Conservation (phyloP, 345 rosid species). For the Excoecaria agallocha region DNA sequence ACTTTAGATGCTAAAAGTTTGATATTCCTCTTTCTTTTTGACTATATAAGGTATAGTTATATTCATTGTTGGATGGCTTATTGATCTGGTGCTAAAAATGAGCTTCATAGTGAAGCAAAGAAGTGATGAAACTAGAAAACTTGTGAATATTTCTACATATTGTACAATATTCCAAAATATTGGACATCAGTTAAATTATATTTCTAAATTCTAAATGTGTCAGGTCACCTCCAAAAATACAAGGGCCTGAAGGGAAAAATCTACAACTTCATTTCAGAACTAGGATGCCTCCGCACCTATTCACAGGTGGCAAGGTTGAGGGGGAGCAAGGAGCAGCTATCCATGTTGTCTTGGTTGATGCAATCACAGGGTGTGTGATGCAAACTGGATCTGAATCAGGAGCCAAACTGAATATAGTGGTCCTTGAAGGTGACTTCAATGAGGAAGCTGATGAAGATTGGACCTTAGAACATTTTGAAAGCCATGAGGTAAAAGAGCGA, state of each 20-base stretch:
- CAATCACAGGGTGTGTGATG: constrained; percentile 54
- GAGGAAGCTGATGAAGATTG: constrained; percentile 65
- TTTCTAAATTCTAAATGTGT: constrained; percentile 7
- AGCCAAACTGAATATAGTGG: constrained; percentile 66
- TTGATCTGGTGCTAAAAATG: neutral
- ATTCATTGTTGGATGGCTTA: neutral
- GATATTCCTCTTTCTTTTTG: neutral
- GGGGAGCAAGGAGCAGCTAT: constrained; percentile 86
- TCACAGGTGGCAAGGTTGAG: constrained; percentile 89
- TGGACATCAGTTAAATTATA: constrained; percentile 1
- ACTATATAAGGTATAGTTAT: neutral
- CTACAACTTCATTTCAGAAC: constrained; percentile 78
- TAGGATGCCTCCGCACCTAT: constrained; percentile 86
- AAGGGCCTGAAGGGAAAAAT: constrained; percentile 55
- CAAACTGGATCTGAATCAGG: constrained; percentile 66
- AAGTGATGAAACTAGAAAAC: neutral
- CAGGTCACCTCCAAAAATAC: constrained; percentile 65
- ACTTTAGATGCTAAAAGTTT: constrained; percentile 5
- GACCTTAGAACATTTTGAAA: constrained; percentile 71
- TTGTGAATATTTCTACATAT: neutral
- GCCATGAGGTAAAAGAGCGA: constrained; percentile 73
- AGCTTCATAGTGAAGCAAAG: neutral
- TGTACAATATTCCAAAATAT: neutral
- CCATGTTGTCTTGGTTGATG: constrained; percentile 68
- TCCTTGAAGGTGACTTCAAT: constrained; percentile 83